Conservation (phyloP, 2,329 filamentous ascomycete species). For the Penicillium decumbens region DNA sequence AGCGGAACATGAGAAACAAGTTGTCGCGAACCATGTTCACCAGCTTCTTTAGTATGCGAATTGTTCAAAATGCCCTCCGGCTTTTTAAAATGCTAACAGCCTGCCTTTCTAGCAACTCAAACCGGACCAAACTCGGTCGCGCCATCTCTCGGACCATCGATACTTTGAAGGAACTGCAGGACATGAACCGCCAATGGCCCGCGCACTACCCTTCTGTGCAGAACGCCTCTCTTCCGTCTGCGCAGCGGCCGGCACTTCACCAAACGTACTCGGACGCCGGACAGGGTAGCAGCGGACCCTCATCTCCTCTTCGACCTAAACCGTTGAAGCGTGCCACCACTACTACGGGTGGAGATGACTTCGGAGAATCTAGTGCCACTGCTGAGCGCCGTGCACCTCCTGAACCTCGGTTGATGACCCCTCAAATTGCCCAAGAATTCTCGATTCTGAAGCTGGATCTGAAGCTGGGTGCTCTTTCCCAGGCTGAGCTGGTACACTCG, state of each 20-base stretch:
- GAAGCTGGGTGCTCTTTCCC: constrained; percentile 79
- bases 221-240: constrained; percentile 23
- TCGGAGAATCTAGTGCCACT: constrained; percentile 67
- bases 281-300: constrained; percentile 18
- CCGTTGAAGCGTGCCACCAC: constrained; percentile 68
- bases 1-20: constrained; percentile 60
- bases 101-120: constrained; percentile 62
- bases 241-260: constrained; percentile 35
- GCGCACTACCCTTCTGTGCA: constrained; percentile 77
- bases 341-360: constrained; percentile 56
- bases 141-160: constrained; percentile 85
- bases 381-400: constrained; percentile 57
- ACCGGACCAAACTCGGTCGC: constrained; percentile 77
- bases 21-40: constrained; percentile 76
- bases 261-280: constrained; percentile 36
- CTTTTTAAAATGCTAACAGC: constrained; percentile 12
- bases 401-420: constrained; percentile 81
- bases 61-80: neutral
- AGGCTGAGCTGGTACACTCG: constrained; percentile 88
- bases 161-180: constrained; percentile 73
- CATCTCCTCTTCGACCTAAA: constrained; percentile 44
- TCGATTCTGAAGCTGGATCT: constrained; percentile 92
- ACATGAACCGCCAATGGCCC: constrained; percentile 88
- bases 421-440: constrained; percentile 92
- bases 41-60: constrained; percentile 72